These are phyloP conservation scores for Nematocida sp. DNA, from an alignment of 371 early-diverging fungal species.

Conservation along the genomic window DNA sequence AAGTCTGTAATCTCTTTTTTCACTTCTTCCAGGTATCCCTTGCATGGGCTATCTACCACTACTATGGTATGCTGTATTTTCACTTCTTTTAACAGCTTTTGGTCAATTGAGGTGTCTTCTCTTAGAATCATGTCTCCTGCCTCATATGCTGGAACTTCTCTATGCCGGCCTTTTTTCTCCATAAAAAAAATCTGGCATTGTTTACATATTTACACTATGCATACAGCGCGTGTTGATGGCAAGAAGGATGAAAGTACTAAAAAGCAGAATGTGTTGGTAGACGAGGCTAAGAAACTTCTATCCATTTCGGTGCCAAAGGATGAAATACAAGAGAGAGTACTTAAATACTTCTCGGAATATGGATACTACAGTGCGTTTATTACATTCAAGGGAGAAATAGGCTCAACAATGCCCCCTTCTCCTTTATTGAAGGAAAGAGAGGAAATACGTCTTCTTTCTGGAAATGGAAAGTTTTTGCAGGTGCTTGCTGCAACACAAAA, in stretches of 20 bases:
- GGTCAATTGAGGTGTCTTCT: not conserved
- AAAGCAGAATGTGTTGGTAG: not conserved
- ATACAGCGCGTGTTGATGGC: not conserved
- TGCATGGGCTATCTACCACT: slow-evolving; percentile 42
- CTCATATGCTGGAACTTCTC: slow-evolving; percentile 31
- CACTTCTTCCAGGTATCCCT: slow-evolving; percentile 14
- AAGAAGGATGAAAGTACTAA: slow-evolving; percentile 21
- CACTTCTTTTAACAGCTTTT: slow-evolving; percentile 11
- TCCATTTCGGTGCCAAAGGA: slow-evolving; percentile 5
- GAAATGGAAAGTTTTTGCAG: slow-evolving; percentile 11
- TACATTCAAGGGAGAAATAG: slow-evolving; percentile 20
- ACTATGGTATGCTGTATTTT: not conserved
- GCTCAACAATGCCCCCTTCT: not conserved
- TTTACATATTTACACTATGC: slow-evolving; percentile 40
- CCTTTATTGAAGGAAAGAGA: slow-evolving; percentile 53
- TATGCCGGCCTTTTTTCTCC: slow-evolving; percentile 4
- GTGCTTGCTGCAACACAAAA: slow-evolving; percentile 6
- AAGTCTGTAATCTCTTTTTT: not conserved
- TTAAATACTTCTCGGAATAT: slow-evolving; percentile 39
- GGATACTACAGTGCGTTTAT: slow-evolving; percentile 35
- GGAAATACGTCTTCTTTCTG: slow-evolving; percentile 14
- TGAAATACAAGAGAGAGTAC: slow-evolving; percentile 10
- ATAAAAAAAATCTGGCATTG: slow-evolving; percentile 43
- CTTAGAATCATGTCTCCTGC: slow-evolving; percentile 38
- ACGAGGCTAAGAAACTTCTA: slow-evolving; percentile 1